Base-by-base conservation (phyloP, 306 rosid species). In the Vigna nakashimae region DNA sequence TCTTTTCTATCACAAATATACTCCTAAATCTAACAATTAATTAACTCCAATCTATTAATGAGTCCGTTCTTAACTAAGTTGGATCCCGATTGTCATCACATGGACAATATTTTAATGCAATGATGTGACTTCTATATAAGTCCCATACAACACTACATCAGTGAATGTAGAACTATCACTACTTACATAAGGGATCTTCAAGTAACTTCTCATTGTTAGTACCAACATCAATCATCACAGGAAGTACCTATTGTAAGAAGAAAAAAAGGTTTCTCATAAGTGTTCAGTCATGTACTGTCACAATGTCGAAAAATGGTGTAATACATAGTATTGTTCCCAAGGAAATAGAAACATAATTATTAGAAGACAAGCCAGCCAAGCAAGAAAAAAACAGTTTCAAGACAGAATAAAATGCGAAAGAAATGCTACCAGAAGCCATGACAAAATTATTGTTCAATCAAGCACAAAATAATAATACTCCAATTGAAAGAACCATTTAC, bases 201-300 rank as follows among this genome's bases (percentile, higher is more conserved):
- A 92, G 88, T 75, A 96, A 77, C 88, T 85, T 86, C 82, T 91
- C 91, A 77, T 92, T 96, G 90, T 96, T 91, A 82, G 97, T 96
- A 74, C 99, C 99, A 64, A 92, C 93, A 69, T 96, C 99, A 91
- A 96, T 91, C 99, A 96, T 96, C 64, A 96, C 96, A 64, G 99
- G 98, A 78, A 96, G 99, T 70, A 96, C 99, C 99, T 96, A 75
- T 40, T 12, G 30, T 30, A 76, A 36, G 58, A 34, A 34, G 34
- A 59, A 46, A 30, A 9, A 32, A 62, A 26, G 16, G 36, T 12
- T 22, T 12, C 10, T 40, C 57, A 58, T 11, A 46, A 80, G 45
- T 7, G 34, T 52, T 32, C 28, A 58, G 63, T 45, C 12, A 3
- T 55, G 45, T 13, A 10, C 50, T 45, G 12, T 48, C 36, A 46